Evolutionary conservation across 352 stramenopile genomes (phyloP).

Genomic region (Pythium sp.): DNA sequence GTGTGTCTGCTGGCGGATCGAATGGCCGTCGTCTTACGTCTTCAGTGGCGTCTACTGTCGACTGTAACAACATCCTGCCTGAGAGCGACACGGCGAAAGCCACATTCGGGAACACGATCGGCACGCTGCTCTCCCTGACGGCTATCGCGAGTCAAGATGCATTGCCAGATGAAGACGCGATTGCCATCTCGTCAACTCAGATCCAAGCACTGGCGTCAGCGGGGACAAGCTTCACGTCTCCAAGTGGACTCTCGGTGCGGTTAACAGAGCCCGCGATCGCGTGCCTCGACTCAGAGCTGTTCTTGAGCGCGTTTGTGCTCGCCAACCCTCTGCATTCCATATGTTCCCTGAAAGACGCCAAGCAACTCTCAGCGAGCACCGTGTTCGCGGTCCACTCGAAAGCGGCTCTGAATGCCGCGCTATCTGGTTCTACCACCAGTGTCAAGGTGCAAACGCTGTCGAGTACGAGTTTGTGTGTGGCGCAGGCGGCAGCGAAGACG

Average conservation of each 20-base stretch:
- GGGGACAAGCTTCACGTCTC: slow-evolving; percentile 22
- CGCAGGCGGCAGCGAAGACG: slow-evolving; percentile 22
- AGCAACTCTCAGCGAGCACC: slow-evolving; percentile 37
- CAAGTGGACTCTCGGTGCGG: slow-evolving; percentile 26
- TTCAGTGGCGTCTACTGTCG: slow-evolving; percentile 4
- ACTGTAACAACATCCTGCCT: slow-evolving; percentile 7
- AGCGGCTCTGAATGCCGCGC: slow-evolving; percentile 22
- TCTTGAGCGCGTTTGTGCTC: slow-evolving; percentile 49
- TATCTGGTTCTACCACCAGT: slow-evolving; percentile 13
- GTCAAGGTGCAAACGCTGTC: slow-evolving; percentile 31
- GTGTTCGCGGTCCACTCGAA: slow-evolving; percentile 50
- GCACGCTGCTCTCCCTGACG: slow-evolving; percentile 48
- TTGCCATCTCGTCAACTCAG: slow-evolving; percentile 24
- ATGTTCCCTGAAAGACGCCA: slow-evolving; percentile 39
- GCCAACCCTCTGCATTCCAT: slow-evolving; percentile 30
- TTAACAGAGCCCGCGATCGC: slow-evolving; percentile 39
- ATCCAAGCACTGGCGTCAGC: slow-evolving; percentile 37
- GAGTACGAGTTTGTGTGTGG: slow-evolving; percentile 38
- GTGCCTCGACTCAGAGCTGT: slow-evolving; percentile 49
- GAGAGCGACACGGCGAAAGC: slow-evolving; percentile 22
- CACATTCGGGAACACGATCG: slow-evolving; percentile 34
- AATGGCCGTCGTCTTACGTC: slow-evolving; percentile 15
- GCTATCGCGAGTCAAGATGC: slow-evolving; percentile 51
- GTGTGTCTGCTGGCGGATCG: background rate
- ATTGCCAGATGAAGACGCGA: slow-evolving; percentile 35